phyloP scores from a whole-genome alignment of 2,329 filamentous ascomycete genomes.

The Anthostomella pinea region DNA sequence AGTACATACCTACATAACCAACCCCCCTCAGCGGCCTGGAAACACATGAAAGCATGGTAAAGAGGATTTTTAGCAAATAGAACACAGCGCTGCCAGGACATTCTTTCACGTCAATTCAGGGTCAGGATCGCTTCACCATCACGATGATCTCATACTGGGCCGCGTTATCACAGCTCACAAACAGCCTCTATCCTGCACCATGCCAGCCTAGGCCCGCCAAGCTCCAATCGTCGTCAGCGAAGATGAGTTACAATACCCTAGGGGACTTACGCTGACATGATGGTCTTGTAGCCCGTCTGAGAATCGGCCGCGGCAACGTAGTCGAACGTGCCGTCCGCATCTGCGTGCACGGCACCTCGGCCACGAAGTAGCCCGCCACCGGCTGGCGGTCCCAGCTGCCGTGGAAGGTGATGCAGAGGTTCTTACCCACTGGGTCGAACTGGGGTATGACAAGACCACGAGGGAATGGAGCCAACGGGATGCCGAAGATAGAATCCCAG shows the following conservation, averaged over 20 bases:
- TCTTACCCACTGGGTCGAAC: conserved; percentile 55
- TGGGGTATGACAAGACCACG: too few species aligned
- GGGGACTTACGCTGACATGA: conserved; percentile 48
- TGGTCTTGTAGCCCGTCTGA: conserved; percentile 41
- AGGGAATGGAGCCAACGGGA: too few species aligned
- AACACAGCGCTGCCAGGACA: too few species aligned
- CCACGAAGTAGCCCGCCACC: conserved; percentile 36
- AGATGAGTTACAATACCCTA: conserved; percentile 40
- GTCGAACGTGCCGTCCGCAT: conserved; percentile 30
- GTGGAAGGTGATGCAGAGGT: conserved; percentile 62
- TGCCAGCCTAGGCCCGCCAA: conserved; percentile 45
- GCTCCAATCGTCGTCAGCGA: conserved; percentile 38
- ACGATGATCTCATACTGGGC: conserved; percentile 46
- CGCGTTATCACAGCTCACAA: conserved; percentile 47
- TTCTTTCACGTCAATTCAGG: too few species aligned
- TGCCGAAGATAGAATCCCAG: too few species aligned
- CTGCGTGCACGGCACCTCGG: conserved; percentile 33
- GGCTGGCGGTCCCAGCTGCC: conserved; percentile 49
- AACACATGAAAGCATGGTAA: too few species aligned
- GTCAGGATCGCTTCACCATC: conserved; percentile 25
- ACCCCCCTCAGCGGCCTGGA: too few species aligned
- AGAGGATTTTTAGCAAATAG: too few species aligned
- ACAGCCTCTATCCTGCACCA: conserved; percentile 42
- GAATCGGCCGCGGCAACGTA: conserved; percentile 33
- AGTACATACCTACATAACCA: too few species aligned